Evolutionary conservation across 2,329 filamentous ascomycete species (phyloP).

Genomic region (Septoria linicola): DNA sequence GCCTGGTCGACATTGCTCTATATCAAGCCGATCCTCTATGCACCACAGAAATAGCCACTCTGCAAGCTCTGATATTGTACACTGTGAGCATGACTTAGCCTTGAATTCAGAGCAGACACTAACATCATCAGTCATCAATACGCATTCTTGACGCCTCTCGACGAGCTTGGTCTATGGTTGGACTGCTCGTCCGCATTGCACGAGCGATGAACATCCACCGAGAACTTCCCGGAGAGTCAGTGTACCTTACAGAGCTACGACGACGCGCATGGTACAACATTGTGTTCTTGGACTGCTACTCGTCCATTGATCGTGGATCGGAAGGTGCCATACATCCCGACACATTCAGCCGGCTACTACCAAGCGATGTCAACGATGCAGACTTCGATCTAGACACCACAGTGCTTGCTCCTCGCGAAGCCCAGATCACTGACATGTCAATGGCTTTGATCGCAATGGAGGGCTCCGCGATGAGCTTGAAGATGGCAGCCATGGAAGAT

Average conservation of each 20-base stretch:
- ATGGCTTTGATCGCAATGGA: slow-evolving; percentile 27
- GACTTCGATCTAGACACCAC: slow-evolving; percentile 32
- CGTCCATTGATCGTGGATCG: slow-evolving; percentile 35
- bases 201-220: slow-evolving; percentile 35
- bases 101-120: not conserved
- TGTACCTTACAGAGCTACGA: slow-evolving; percentile 35
- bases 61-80: slow-evolving; percentile 35
- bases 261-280: slow-evolving; percentile 37
- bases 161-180: slow-evolving; percentile 35
- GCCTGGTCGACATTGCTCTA: slow-evolving; percentile 33
- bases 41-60: slow-evolving; percentile 34
- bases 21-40: slow-evolving; percentile 36
- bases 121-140: slow-evolving; percentile 20
- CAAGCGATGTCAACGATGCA: slow-evolving; percentile 36
- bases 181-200: slow-evolving; percentile 36
- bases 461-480: slow-evolving; percentile 18
- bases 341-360: slow-evolving; percentile 29
- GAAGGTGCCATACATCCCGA: slow-evolving; percentile 29
- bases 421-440: slow-evolving; percentile 36
- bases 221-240: slow-evolving; percentile 27
- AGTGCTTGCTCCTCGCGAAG: slow-evolving; percentile 23
- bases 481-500: slow-evolving; percentile 22
- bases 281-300: slow-evolving; percentile 35
- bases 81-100: slow-evolving; percentile 15
- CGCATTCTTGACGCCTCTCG: slow-evolving; percentile 32